These are phyloP conservation scores for Nematocida displodere DNA, from an alignment of 371 early-diverging fungal genomes.

Conservation along the genomic window DNA sequence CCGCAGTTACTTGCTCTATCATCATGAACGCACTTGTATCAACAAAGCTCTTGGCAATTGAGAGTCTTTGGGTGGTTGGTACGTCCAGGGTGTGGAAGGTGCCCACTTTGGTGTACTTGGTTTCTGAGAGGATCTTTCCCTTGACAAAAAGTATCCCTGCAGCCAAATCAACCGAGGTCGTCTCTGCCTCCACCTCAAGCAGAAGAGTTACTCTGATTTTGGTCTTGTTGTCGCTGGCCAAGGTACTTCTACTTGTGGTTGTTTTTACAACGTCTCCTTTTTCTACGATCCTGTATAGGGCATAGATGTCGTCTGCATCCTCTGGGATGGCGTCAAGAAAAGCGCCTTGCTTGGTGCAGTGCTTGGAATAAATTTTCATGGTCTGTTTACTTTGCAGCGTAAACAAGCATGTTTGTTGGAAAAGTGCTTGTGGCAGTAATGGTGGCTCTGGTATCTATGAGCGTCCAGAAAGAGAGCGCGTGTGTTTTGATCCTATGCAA, in stretches of 20 bases:
- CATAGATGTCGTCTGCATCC: conserved; percentile 63
- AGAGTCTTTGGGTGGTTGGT: conserved; percentile 55
- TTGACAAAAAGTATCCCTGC: conserved; percentile 59
- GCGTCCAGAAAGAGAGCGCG: conserved; percentile 57
- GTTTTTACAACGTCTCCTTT: conserved; percentile 56
- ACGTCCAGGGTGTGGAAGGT: conserved; percentile 63
- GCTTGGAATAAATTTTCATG: conserved; percentile 43
- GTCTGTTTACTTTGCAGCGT: background rate
- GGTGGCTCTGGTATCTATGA: background rate
- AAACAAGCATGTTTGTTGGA: conserved; percentile 2
- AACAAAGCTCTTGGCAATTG: conserved; percentile 54
- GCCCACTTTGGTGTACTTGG: conserved; percentile 62
- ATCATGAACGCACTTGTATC: conserved; percentile 20
- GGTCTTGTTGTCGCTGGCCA: conserved; percentile 52
- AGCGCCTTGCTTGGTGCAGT: conserved; percentile 4
- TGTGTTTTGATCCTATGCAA: conserved; percentile 66
- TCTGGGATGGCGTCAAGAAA: conserved; percentile 54
- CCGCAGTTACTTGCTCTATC: conserved; percentile 50
- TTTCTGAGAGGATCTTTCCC: conserved; percentile 58
- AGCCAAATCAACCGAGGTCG: conserved; percentile 56
- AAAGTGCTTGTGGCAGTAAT: background rate
- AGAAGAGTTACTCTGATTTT: conserved; percentile 53
- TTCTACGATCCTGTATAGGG: conserved; percentile 54
- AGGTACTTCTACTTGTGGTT: conserved; percentile 58
- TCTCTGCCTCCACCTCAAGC: conserved; percentile 60